A percentile compares a stretch with the other conserved stretches of the same genome.
Conservation (phyloP, 352 stramenopile species). For the Phytophthora lateralis region DNA sequence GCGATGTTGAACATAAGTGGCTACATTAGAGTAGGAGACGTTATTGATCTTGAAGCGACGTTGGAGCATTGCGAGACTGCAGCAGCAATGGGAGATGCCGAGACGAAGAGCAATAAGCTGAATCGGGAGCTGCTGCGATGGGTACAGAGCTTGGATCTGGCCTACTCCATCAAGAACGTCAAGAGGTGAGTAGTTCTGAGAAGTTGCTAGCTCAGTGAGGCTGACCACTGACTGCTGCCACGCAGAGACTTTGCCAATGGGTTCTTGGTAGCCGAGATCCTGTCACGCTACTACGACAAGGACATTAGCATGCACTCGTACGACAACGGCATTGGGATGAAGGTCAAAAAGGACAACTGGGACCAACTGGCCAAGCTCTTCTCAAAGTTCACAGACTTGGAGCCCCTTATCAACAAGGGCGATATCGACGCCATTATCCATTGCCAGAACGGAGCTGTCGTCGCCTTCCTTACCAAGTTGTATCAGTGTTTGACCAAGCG, state of each 20-base stretch:
- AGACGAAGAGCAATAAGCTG: constrained; percentile 65
- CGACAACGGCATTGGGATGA: constrained; percentile 91
- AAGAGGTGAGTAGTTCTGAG: constrained; percentile 49
- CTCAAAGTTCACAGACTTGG: constrained; percentile 67
- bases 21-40: neutral
- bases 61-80: neutral
- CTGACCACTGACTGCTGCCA: neutral
- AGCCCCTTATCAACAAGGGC: constrained; percentile 50
- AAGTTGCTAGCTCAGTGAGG: neutral
- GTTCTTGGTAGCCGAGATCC: constrained; percentile 92
- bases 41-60: constrained; percentile 27
- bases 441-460: constrained; percentile 87
- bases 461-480: constrained; percentile 86
- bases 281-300: constrained; percentile 93
- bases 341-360: constrained; percentile 94
- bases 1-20: neutral
- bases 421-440: constrained; percentile 90
- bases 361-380: constrained; percentile 88
- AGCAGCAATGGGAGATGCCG: constrained; percentile 16
- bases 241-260: constrained; percentile 88
- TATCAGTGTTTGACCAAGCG: constrained; percentile 92
- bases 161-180: constrained; percentile 94
- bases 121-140: constrained; percentile 91
- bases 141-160: constrained; percentile 93
- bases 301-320: constrained; percentile 94